A percentile compares a stretch with the other conserved stretches of the same genome.
These are phyloP conservation scores for Apiospora aurea DNA, from an alignment of 2,329 filamentous ascomycete species.

Conservation along the genomic window DNA sequence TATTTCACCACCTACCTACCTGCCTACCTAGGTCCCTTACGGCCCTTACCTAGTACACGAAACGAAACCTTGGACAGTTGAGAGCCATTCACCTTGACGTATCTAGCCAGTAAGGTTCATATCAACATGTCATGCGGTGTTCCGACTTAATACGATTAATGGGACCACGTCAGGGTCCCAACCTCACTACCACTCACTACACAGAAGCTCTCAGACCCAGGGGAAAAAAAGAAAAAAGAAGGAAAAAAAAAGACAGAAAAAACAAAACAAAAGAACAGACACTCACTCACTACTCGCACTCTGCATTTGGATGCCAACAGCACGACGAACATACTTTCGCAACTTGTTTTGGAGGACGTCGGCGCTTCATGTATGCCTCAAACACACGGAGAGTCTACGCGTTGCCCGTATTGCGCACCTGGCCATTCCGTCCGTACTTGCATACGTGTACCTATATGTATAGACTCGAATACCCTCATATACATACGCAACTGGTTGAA, in stretches of 20 bases:
- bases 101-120: background rate
- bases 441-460: background rate
- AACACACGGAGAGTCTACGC: background rate
- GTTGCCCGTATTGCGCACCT: background rate
- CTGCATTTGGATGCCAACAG: background rate
- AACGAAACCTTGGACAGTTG: background rate
- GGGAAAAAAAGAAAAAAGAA: no score
- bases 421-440: background rate
- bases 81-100: background rate
- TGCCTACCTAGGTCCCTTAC: no score
- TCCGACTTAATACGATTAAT: background rate
- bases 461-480: background rate
- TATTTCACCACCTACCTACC: background rate
- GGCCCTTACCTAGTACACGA: background rate
- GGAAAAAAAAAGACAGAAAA: no score
- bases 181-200: background rate
- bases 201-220: background rate
- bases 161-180: conserved; percentile 3
- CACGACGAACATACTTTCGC: background rate
- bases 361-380: background rate
- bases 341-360: background rate
- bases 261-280: no score
- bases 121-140: background rate
- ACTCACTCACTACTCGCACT: background rate
- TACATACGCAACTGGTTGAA: background rate